Conservation (phyloP, 129 eudicot genomes). For the Gnaphalium uliginosum region DNA sequence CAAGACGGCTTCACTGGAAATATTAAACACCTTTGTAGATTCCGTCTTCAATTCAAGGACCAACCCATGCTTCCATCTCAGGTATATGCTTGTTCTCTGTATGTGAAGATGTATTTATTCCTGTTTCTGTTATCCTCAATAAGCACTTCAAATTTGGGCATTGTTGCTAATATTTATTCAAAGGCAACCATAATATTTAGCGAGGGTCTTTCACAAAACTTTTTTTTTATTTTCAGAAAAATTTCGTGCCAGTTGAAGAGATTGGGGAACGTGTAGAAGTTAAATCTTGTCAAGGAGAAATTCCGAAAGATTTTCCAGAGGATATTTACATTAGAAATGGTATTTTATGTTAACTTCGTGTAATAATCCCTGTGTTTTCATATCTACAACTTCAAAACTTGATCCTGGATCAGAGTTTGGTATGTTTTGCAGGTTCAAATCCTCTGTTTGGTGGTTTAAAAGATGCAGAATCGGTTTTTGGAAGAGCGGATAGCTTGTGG, state of each 20-base stretch:
- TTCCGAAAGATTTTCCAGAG: slow-evolving; percentile 51
- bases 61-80: slow-evolving; percentile 39
- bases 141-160: not conserved
- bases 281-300: slow-evolving; percentile 21
- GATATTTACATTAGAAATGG: slow-evolving; percentile 66
- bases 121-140: too few relatives aligned
- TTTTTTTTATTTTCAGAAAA: slow-evolving; percentile 30
- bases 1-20: slow-evolving; percentile 19
- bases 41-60: slow-evolving; percentile 33
- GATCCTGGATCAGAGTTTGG: not conserved
- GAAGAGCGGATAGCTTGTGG: slow-evolving; percentile 34
- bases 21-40: slow-evolving; percentile 29
- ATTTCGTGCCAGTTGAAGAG: slow-evolving; percentile 52
- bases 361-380: not conserved
- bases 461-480: slow-evolving; percentile 25
- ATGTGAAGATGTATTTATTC: not conserved
- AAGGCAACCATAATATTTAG: too few relatives aligned
- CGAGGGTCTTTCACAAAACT: not conserved
- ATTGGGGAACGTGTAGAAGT: slow-evolving; percentile 32
- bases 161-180: too few relatives aligned
- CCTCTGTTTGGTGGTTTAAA: slow-evolving; percentile 38
- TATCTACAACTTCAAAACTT: not conserved
- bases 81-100: slow-evolving; percentile 5
- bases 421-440: slow-evolving; percentile 29
- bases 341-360: not conserved